These are phyloP conservation scores for Epichloe aotearoae DNA, from an alignment of 2,329 filamentous ascomycete genomes.

Conservation along the genomic window DNA sequence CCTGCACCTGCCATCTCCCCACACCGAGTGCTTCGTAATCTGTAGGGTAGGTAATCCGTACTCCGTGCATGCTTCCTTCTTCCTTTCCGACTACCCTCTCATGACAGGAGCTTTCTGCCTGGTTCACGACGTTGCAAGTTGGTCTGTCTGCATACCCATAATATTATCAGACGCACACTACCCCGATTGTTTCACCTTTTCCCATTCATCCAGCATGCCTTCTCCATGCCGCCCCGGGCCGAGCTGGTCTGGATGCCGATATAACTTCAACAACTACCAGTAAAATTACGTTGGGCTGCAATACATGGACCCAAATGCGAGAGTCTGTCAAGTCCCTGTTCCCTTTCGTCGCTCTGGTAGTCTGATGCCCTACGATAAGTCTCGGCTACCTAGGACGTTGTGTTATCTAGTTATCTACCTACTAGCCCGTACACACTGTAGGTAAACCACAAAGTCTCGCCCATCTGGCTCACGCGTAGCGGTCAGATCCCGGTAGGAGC, in stretches of 20 bases:
- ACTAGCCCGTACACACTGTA: too few species aligned
- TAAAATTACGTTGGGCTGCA: constrained; percentile 1
- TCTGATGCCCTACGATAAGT: neutral
- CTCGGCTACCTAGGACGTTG: neutral
- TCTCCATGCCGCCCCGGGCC: neutral
- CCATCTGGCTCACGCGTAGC: neutral
- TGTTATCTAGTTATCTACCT: neutral
- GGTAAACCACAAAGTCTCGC: neutral
- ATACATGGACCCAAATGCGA: neutral
- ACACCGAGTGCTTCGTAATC: neutral
- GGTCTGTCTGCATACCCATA: neutral
- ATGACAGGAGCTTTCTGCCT: neutral
- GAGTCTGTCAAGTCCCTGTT: neutral
- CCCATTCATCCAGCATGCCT: neutral
- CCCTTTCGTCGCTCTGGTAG: neutral
- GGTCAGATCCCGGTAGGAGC: neutral
- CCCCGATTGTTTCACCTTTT: neutral
- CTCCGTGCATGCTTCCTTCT: too few species aligned
- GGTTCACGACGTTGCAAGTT: neutral
- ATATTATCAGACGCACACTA: neutral
- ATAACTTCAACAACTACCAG: neutral
- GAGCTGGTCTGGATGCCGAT: neutral
- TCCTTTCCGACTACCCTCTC: neutral
- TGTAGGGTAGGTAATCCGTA: too few species aligned
- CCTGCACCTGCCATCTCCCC: neutral